Percentiles rank a stretch among this genome's conserved stretches.
Conservation (phyloP, 2,329 filamentous ascomycete genomes). For the Cordyceps farinosa region DNA sequence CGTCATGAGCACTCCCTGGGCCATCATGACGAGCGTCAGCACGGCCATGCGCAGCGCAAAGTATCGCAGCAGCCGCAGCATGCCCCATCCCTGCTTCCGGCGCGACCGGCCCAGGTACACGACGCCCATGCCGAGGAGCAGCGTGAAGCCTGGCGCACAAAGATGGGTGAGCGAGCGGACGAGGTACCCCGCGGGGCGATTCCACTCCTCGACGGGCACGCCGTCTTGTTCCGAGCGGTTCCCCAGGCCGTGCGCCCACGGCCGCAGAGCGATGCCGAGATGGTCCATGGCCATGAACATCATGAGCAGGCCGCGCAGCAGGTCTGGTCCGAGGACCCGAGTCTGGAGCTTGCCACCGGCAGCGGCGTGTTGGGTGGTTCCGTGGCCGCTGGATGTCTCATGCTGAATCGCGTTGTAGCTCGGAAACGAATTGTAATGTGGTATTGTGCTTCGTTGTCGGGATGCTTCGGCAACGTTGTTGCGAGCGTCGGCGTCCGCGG, state of each 20-base stretch:
- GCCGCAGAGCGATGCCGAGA: slow-evolving; percentile 35
- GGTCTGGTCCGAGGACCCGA: slow-evolving; percentile 41
- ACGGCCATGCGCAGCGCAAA: slow-evolving; percentile 37
- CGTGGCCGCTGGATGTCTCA: neutral
- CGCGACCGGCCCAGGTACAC: slow-evolving; percentile 44
- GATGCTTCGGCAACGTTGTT: neutral
- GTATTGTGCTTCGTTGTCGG: slow-evolving; percentile 12
- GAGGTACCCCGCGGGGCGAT: slow-evolving; percentile 34
- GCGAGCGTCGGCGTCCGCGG: neutral
- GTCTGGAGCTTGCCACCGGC: slow-evolving; percentile 8
- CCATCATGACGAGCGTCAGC: slow-evolving; percentile 32
- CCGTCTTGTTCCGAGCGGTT: slow-evolving; percentile 36
- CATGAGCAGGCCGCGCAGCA: slow-evolving; percentile 44
- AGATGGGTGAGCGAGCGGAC: slow-evolving; percentile 42
- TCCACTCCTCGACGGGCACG: slow-evolving; percentile 35
- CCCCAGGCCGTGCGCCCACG: slow-evolving; percentile 41
- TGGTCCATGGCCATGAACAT: slow-evolving; percentile 44
- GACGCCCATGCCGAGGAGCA: slow-evolving; percentile 44
- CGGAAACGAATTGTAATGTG: slow-evolving; percentile 22
- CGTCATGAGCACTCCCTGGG: slow-evolving; percentile 32
- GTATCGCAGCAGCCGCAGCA: slow-evolving; percentile 33
- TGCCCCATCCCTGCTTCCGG: slow-evolving; percentile 37
- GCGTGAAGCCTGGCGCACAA: slow-evolving; percentile 44
- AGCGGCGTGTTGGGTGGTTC: neutral
- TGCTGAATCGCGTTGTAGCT: slow-evolving; percentile 16